Evolutionary conservation across 257 asterid genomes (phyloP).

Genomic region (Rauvolfia tetraphylla): DNA sequence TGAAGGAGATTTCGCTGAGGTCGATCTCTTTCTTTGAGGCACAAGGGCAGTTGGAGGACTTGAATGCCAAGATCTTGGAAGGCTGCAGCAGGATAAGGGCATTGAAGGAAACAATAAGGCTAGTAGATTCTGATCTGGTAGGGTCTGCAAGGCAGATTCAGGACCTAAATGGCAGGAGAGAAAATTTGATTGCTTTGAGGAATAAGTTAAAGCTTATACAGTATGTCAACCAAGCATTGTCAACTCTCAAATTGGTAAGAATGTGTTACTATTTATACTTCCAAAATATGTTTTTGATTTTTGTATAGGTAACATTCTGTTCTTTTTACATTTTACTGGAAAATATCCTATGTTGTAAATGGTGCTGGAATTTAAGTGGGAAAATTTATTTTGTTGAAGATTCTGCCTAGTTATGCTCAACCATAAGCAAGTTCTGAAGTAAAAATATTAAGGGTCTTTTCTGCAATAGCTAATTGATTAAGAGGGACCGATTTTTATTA

Average conservation of each 20-base stretch:
- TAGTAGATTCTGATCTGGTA: constrained; percentile 67
- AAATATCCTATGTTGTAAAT: background rate
- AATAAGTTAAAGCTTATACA: constrained; percentile 76
- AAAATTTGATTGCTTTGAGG: constrained; percentile 61
- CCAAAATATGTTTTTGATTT: background rate
- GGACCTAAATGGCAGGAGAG: constrained; percentile 63
- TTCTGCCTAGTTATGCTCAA: background rate
- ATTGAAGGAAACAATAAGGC: constrained; percentile 81
- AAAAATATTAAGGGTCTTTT: background rate
- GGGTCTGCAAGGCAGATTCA: constrained; percentile 87
- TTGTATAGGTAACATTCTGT: background rate
- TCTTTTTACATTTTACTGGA: background rate
- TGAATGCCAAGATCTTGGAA: constrained; percentile 66
- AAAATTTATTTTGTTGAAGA: background rate
- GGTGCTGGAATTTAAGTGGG: background rate
- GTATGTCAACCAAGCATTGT: constrained; percentile 88
- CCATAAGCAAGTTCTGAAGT: background rate
- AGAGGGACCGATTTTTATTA: background rate
- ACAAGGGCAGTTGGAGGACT: constrained; percentile 85
- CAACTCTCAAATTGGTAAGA: constrained; percentile 83
- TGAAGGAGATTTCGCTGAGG: constrained; percentile 86
- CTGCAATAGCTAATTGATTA: background rate
- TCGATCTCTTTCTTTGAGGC: constrained; percentile 93
- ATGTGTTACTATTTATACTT: constrained; percentile 7
- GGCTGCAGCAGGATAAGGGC: constrained; percentile 85